phyloP scores from a whole-genome alignment of 2,329 filamentous ascomycete species.

The Colletotrichum nymphaeae region DNA sequence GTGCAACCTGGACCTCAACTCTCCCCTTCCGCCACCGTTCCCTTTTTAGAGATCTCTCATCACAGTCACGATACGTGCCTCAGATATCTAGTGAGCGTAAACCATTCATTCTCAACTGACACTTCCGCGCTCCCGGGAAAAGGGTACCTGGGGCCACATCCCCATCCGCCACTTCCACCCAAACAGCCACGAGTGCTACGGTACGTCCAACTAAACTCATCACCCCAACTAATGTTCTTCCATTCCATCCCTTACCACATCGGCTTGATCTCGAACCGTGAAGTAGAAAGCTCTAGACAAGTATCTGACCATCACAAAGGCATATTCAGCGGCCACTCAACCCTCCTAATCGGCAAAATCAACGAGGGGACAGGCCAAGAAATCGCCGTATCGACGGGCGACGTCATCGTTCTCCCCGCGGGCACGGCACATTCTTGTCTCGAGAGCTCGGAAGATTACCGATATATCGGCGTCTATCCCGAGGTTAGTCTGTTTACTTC shows the following conservation, averaged over 20 bases:
- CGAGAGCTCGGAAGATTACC: constrained; percentile 29
- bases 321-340: constrained; percentile 38
- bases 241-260: neutral
- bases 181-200: constrained; percentile 40
- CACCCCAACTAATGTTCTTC: neutral
- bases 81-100: too few species aligned
- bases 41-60: neutral
- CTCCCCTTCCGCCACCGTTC: neutral
- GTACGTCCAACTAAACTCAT: constrained; percentile 3
- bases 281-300: neutral
- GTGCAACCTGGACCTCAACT: neutral
- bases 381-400: constrained; percentile 35
- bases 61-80: neutral
- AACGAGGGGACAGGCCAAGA: constrained; percentile 31
- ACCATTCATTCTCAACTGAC: neutral
- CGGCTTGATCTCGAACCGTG: too few species aligned
- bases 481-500: neutral
- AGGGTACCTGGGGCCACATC: constrained; percentile 38
- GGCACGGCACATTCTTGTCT: constrained; percentile 37
- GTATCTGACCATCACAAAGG: constrained; percentile 15
- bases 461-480: constrained; percentile 40
- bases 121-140: neutral
- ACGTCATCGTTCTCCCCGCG: constrained; percentile 39
- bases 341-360: constrained; percentile 37
- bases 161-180: constrained; percentile 39